A percentile compares a stretch with the other conserved stretches of the same genome.
phyloP scores from a whole-genome alignment of 805 yeast genomes.

The Zygoascus bituminiphila region DNA sequence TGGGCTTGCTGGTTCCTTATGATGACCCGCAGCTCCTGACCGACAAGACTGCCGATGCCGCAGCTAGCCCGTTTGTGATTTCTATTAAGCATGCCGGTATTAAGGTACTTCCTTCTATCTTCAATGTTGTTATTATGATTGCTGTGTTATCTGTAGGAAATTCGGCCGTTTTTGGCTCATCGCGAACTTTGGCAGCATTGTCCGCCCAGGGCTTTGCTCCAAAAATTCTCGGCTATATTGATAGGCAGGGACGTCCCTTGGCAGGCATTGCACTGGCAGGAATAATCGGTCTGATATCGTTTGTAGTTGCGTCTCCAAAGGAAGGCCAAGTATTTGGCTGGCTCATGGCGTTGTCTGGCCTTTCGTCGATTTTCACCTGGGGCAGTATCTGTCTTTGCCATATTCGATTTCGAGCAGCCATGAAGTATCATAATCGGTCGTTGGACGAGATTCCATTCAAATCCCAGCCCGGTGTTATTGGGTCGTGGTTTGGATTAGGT shows the following conservation, averaged over 20 bases:
- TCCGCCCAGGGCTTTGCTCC: slow-evolving; percentile 64
- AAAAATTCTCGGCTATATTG: slow-evolving; percentile 54
- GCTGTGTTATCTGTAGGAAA: slow-evolving; percentile 69
- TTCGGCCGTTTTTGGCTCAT: slow-evolving; percentile 60
- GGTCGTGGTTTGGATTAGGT: slow-evolving; percentile 51
- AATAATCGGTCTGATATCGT: slow-evolving; percentile 48
- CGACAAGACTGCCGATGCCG: slow-evolving; percentile 42
- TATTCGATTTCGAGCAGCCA: slow-evolving; percentile 53
- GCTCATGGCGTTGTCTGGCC: slow-evolving; percentile 64
- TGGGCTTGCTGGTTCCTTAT: slow-evolving; percentile 69
- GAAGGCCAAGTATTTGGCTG: slow-evolving; percentile 46
- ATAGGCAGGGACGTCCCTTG: slow-evolving; percentile 70
- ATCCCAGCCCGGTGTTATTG: slow-evolving; percentile 54
- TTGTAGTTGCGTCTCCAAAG: slow-evolving; percentile 51
- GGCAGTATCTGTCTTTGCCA: slow-evolving; percentile 60
- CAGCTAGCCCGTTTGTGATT: slow-evolving; percentile 69
- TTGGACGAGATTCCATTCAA: slow-evolving; percentile 55
- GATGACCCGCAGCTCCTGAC: slow-evolving; percentile 42
- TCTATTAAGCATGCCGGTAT: slow-evolving; percentile 63
- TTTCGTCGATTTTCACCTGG: slow-evolving; percentile 69
- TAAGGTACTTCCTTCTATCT: slow-evolving; percentile 54
- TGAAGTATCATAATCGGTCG: slow-evolving; percentile 48
- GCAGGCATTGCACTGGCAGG: slow-evolving; percentile 47
- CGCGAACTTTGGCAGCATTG: slow-evolving; percentile 60
- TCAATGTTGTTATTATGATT: slow-evolving; percentile 63